Evolutionary conservation across 345 rosid genomes (phyloP).

Genomic region (Ceriops zippeliana): DNA sequence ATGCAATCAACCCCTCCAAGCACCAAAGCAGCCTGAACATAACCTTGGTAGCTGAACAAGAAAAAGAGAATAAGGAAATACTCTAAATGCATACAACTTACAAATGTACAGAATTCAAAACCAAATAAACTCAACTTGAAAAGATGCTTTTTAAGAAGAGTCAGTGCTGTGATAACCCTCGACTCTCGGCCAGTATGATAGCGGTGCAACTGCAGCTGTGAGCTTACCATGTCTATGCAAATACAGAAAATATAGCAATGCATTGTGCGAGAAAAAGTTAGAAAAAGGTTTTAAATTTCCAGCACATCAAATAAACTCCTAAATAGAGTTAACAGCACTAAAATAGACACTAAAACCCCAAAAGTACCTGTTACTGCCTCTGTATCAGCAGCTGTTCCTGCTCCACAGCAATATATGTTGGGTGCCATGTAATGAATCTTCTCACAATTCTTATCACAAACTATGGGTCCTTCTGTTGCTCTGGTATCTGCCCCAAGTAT

Average conservation of each 20-base stretch:
- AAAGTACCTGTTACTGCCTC: constrained; percentile 90
- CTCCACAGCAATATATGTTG: constrained; percentile 94
- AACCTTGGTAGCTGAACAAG: constrained; percentile 62
- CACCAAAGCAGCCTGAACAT: constrained; percentile 77
- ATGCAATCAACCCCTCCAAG: constrained; percentile 86
- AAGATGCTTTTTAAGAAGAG: constrained; percentile 77
- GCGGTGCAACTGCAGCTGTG: constrained; percentile 74
- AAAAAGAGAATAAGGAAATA: constrained; percentile 20
- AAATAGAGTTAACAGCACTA: neutral
- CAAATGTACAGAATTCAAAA: neutral
- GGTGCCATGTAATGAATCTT: constrained; percentile 99
- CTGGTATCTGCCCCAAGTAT: constrained; percentile 93
- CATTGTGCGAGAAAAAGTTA: neutral
- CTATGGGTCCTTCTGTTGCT: constrained; percentile 96
- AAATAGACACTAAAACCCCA: neutral
- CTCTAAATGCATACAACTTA: constrained; percentile 4
- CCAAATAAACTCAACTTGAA: constrained; percentile 46
- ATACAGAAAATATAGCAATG: constrained; percentile 3
- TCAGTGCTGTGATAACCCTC: constrained; percentile 71
- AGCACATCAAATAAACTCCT: neutral
- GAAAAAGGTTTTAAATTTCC: neutral
- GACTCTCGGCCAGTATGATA: constrained; percentile 79
- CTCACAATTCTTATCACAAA: constrained; percentile 96
- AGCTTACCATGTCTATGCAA: constrained; percentile 71
- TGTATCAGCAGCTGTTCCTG: constrained; percentile 97